Conservation (phyloP, 2,329 filamentous ascomycete genomes). For the Monilinia aucupariae region DNA sequence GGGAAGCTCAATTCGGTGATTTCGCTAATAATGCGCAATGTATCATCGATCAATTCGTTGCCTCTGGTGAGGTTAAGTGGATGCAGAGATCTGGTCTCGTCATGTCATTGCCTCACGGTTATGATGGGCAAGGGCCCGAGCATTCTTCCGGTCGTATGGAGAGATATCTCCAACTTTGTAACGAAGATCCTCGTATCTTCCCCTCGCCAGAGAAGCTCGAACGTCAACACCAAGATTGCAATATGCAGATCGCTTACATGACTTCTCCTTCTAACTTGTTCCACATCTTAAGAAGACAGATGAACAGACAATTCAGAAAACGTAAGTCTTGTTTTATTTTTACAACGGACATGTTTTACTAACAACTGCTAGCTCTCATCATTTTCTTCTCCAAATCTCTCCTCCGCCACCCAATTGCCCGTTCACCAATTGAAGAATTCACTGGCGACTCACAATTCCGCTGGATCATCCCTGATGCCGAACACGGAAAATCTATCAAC, state of each 20-base stretch:
- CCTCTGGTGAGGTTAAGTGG: conserved; percentile 97
- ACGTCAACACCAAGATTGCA: conserved; percentile 98
- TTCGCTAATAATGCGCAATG: conserved; percentile 99
- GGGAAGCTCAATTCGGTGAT: conserved; percentile 99
- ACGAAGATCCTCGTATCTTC: conserved; percentile 94
- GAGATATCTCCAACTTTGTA: conserved; percentile 93
- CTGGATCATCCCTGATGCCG: conserved; percentile 91
- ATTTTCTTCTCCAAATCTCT: conserved; percentile 99
- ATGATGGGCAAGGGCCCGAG: conserved; percentile 96
- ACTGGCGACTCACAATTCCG: conserved; percentile 86
- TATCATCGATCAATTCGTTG: conserved; percentile 98
- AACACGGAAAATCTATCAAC: conserved; percentile 73
- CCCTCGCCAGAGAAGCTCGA: conserved; percentile 82
- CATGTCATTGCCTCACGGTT: conserved; percentile 93
- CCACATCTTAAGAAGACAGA: conserved; percentile 92
- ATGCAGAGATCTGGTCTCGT: conserved; percentile 95
- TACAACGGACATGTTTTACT: conserved; percentile 17
- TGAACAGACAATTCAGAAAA: conserved; percentile 99
- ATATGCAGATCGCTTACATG: conserved; percentile 98
- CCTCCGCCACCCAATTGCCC: conserved; percentile 86
- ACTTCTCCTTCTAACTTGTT: conserved; percentile 95
- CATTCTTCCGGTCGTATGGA: conserved; percentile 97
- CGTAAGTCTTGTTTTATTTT: conserved; percentile 53
- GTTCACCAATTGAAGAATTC: conserved; percentile 87
- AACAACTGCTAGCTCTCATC: conserved; percentile 61